phyloP scores from a whole-genome alignment of 768 basidiomycete genomes.

The Obba rivulosa region DNA sequence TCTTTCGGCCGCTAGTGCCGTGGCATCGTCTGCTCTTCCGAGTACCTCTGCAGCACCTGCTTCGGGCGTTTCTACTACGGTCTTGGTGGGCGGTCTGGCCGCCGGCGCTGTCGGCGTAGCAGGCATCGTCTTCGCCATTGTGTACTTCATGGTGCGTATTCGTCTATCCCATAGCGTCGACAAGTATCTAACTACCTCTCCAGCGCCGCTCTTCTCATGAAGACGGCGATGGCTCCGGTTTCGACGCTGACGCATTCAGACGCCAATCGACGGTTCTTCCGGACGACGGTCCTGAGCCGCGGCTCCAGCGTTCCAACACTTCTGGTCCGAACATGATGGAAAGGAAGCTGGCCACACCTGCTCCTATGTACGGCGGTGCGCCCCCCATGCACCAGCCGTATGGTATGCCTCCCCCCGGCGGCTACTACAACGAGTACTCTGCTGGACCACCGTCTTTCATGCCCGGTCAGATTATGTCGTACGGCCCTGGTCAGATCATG shows the following conservation, averaged over 20 bases:
- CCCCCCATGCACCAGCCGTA: background rate
- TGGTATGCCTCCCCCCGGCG: conserved; percentile 1
- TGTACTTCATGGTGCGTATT: conserved; percentile 32
- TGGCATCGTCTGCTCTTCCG: conserved; percentile 2
- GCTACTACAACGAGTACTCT: conserved; percentile 8
- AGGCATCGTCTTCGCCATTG: conserved; percentile 24
- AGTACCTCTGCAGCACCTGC: conserved; percentile 3
- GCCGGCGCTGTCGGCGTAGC: conserved; percentile 29
- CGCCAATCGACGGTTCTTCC: conserved; percentile 58
- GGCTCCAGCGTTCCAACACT: conserved; percentile 30
- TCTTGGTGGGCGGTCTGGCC: conserved; percentile 30
- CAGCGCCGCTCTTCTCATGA: conserved; percentile 23
- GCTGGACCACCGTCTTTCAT: background rate
- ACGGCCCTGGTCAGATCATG: conserved; percentile 30
- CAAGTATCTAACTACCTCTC: background rate
- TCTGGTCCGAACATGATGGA: conserved; percentile 46
- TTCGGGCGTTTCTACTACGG: conserved; percentile 16
- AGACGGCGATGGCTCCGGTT: conserved; percentile 33
- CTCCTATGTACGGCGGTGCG: conserved; percentile 7
- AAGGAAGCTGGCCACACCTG: conserved; percentile 26
- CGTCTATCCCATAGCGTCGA: background rate
- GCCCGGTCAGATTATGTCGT: conserved; percentile 19
- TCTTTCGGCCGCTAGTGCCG: background rate
- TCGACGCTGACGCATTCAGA: conserved; percentile 54
- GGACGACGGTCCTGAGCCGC: conserved; percentile 33